A percentile compares a stretch with the other conserved stretches of the same genome.
Evolutionary conservation across 805 yeast genomes (phyloP).

Genomic region (Candida nanaspora): DNA sequence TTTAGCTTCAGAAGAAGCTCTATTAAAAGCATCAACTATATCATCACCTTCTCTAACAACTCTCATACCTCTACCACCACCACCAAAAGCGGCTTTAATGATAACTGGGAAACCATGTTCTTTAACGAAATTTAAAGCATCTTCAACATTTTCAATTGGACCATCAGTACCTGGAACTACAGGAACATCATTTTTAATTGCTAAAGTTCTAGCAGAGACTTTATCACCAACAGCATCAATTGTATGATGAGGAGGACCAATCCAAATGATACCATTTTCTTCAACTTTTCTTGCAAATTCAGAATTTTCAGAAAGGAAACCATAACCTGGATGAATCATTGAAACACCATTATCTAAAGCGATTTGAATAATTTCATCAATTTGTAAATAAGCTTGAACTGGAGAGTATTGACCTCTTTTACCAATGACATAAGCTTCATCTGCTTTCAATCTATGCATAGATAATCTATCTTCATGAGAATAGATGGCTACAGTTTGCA

Average conservation of each 20-base stretch:
- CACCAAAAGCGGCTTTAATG: conserved; percentile 98
- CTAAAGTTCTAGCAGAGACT: conserved; percentile 88
- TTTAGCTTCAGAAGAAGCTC: conserved; percentile 92
- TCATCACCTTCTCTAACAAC: conserved; percentile 96
- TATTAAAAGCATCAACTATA: conserved; percentile 80
- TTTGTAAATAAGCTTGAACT: conserved; percentile 91
- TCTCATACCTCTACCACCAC: conserved; percentile 99
- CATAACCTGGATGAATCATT: conserved; percentile 93
- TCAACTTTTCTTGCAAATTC: conserved; percentile 90
- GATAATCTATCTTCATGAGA: conserved; percentile 93
- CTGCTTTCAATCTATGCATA: conserved; percentile 92
- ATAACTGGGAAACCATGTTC: conserved; percentile 92
- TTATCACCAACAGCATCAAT: conserved; percentile 96
- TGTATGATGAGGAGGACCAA: conserved; percentile 84
- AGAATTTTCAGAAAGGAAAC: conserved; percentile 84
- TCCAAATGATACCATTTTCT: conserved; percentile 89
- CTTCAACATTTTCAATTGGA: conserved; percentile 74
- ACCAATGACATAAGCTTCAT: conserved; percentile 90
- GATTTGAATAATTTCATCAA: conserved; percentile 87
- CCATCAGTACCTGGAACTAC: conserved; percentile 98
- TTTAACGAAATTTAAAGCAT: conserved; percentile 74
- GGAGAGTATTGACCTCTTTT: conserved; percentile 85
- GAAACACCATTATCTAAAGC: conserved; percentile 73
- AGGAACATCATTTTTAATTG: conserved; percentile 77
- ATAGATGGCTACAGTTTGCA: conserved; percentile 96